phyloP scores from a whole-genome alignment of 768 basidiomycete species.

The Neoboletus brunneissimus region DNA sequence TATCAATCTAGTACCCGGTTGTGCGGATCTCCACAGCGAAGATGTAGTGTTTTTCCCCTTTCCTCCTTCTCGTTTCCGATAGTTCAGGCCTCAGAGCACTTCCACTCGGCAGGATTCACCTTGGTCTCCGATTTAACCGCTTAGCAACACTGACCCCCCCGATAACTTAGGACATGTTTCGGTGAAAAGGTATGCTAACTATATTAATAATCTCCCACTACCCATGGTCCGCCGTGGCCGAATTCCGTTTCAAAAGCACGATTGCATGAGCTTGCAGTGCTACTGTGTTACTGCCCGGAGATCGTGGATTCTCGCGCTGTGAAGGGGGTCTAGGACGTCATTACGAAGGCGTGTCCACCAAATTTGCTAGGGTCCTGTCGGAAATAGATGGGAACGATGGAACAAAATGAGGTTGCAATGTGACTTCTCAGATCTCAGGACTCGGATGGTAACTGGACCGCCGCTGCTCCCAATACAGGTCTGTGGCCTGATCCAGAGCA shows the following conservation, averaged over 20 bases:
- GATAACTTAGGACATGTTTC: neutral
- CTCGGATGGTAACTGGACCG: neutral
- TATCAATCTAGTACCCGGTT: neutral
- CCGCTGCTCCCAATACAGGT: neutral
- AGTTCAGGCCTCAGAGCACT: conserved; percentile 5
- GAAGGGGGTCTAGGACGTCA: neutral
- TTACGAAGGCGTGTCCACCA: neutral
- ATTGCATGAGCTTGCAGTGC: neutral
- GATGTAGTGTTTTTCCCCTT: neutral
- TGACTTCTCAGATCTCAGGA: conserved; percentile 4
- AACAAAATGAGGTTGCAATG: neutral
- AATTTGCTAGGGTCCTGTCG: neutral
- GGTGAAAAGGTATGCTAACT: neutral
- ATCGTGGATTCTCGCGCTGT: neutral
- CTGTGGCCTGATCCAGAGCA: neutral
- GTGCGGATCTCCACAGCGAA: conserved; percentile 12
- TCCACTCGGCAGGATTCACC: neutral
- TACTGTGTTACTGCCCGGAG: neutral
- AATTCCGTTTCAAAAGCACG: neutral
- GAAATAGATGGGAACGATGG: conserved; percentile 2
- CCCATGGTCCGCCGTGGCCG: neutral
- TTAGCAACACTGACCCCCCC: neutral
- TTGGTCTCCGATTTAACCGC: neutral
- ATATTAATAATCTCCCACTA: neutral
- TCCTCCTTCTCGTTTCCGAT: conserved; percentile 5